Base-by-base conservation (phyloP, 495 filamentous ascomycete genomes). In the Baudoinia panamericana region DNA sequence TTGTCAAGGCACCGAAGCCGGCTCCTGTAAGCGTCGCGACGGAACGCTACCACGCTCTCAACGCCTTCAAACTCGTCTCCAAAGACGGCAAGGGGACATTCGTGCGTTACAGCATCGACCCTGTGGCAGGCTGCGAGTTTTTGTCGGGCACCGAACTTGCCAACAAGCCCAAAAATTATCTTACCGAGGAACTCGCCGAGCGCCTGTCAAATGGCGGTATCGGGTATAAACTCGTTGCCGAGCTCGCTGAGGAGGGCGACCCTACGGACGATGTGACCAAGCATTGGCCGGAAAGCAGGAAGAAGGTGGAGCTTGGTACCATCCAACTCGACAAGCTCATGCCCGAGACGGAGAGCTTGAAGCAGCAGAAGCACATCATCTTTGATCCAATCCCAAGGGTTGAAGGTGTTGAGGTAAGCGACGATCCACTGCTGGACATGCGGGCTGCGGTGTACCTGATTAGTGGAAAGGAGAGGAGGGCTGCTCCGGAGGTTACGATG, bases 351-450 rank as follows among this genome's bases (percentile, higher is more conserved):
- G 56, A 50, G 24, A 42, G 45, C 23, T 23, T 36, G 29, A 54
- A 55, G 43, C 49, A 67, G 57, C 62, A 67, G 58, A 67, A 70
- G 56, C 46, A 56, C 22, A 59, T 68, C 28, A 71, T 72, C 40
- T 72, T 70, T 46, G 68, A 74, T 53, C 68, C 70, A 18, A 63
- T 72, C 40, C 68, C 71, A 2, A 59, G 70, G 22, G 65, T 71
- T 18, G 49, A 64, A 13, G 70, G 70, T 0, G 53, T 75, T 9
- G 68, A 72, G 42, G 40, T 61, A 5, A 62, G 56, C 24, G 63
- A 50, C 17, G 70, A 74, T 57, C 69, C 70, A 37, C 51, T 75
- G 44, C 48, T 75, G 41, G 66, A 72, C 22, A 55, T 67, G 40
- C 56, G 69, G 33, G 66, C 69, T 5, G 61, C 56, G 3, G 48